Base-by-base conservation (phyloP, 2,329 filamentous ascomycete genomes). In the Neurospora crassa region DNA sequence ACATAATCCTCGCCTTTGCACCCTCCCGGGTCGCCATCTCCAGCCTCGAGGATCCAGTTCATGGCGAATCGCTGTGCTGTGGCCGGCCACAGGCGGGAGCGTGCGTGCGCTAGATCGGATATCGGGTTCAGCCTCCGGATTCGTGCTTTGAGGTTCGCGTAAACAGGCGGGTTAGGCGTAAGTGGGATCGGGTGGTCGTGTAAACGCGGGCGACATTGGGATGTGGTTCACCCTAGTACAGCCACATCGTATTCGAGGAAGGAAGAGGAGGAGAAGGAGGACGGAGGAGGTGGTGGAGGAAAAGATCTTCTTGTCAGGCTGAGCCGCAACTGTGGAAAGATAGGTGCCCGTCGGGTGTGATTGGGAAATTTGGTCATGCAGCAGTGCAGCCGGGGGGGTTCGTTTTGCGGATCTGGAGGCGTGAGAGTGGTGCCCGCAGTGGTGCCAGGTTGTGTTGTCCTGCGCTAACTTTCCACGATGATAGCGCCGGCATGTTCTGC, bases 1-100 rank as follows among this genome's bases (percentile, higher is more conserved):
- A 82, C 74, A 37, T 71, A 78, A 24, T 77, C 73, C 42, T 78
- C 73, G 42, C 76, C 75, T 29, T 72, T 73, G 69, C 77, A 75
- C 41, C 76, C 76, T 73, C 69, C 71, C 71, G 71, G 75, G 68
- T 74, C 73, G 67, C 45, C 24, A 67, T 73, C 73, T 70, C 63
- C 68, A 29, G 29, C 12, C 40, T 71, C 67, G 69, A 73, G 72
- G 11, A 74, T 70, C 41, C 45, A 47, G 69, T 76, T 73, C 76
- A 78, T 77, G 71, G 73, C 68, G 70, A 67, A 68, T 67, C 70
- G 63, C 63, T 24, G 53, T 63, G 53, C 53, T 63, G 53, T 63
- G 53, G 53, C 53, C 29, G 53, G 53, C 53, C 53, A 63, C 53
- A 63, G 53, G 53, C 29, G 53, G 53, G 53, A 63, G 53, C 53